Base-by-base conservation (phyloP, 345 rosid genomes). In the Hibiscus tridactylites region DNA sequence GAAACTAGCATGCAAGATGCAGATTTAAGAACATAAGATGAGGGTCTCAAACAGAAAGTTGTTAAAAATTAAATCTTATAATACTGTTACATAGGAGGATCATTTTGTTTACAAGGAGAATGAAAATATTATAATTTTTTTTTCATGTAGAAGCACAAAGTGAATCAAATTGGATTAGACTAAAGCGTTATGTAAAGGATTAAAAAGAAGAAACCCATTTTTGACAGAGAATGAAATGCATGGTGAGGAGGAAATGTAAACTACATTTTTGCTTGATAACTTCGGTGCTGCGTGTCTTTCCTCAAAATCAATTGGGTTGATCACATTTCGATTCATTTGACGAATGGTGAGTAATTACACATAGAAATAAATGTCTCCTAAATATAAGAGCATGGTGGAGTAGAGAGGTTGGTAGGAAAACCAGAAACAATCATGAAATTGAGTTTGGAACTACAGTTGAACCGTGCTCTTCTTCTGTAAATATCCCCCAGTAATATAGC, bases 11-110 rank as follows among this genome's bases (percentile, higher is more conserved):
- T 5, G 60, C 7, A 71, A 65, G 50, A 10, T 46, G 71, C n/a
- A 19, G 26, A 56, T 65, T 71, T 29, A 65, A 59, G 26, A 60
- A 58, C 53, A 71, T 28, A 47, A 11, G 65, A 26, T 67, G 63
- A 60, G 12, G 17, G 17, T 46, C 12, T 65, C 62, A 65, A 46
- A 44, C 11, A 17, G 63, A 17, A 39, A 57, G 65, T 24, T 2
- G 26, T 24, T 70, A 7, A 17, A 57, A 70, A 21, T 59, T 44
- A 59, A 28, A 59, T 26, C 44, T 44, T 59, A 26, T 16, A 26
- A 16, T 71, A 21, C 42, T 24, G 12, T 61, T 26, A 16, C 56
- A 3, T 71, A 26, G 42, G 42, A 35, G 39, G 65, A 71, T 49
- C 16, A 21, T 42, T 59, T 44, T 64, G 64, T 57, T 21, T 12